Percentiles rank a stretch among this genome's conserved stretches.
These are phyloP conservation scores for Tolypocladium ophioglossoides DNA, from an alignment of 2,329 filamentous ascomycete species.

Conservation along the genomic window DNA sequence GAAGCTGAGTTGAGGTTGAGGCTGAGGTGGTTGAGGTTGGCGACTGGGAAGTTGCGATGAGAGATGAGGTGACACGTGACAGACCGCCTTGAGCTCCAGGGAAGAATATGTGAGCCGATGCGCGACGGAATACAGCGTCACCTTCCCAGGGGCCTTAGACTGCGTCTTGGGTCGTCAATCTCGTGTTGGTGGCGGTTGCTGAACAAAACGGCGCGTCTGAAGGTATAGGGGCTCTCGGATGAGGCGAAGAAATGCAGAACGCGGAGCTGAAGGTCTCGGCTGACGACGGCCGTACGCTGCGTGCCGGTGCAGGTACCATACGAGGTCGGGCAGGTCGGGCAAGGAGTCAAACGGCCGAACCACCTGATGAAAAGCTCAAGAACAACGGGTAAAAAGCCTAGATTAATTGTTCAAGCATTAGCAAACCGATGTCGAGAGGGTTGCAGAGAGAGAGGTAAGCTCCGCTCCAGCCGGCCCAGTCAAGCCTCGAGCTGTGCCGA, in stretches of 20 bases:
- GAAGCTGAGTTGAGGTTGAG: neutral
- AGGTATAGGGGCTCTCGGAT: neutral
- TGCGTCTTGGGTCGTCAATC: neutral
- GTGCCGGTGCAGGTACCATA: too few relatives aligned
- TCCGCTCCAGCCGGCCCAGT: neutral
- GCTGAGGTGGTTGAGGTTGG: neutral
- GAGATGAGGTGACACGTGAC: neutral
- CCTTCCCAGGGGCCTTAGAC: too few relatives aligned
- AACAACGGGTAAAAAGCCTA: neutral
- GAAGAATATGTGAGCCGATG: neutral
- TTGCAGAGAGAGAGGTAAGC: neutral
- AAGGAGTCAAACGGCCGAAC: neutral
- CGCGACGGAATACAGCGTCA: neutral
- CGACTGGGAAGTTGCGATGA: neutral
- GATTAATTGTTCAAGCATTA: neutral
- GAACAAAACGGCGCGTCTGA: neutral
- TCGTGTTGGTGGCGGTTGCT: neutral
- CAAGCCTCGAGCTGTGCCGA: too few relatives aligned
- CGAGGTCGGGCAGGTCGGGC: too few relatives aligned
- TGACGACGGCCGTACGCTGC: too few relatives aligned
- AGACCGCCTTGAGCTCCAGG: neutral
- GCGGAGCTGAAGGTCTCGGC: too few relatives aligned
- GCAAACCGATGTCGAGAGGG: neutral
- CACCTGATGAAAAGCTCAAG: neutral
- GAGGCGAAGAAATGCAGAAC: neutral